phyloP scores from a whole-genome alignment of 2,329 filamentous ascomycete species.

The Colletotrichum musae region DNA sequence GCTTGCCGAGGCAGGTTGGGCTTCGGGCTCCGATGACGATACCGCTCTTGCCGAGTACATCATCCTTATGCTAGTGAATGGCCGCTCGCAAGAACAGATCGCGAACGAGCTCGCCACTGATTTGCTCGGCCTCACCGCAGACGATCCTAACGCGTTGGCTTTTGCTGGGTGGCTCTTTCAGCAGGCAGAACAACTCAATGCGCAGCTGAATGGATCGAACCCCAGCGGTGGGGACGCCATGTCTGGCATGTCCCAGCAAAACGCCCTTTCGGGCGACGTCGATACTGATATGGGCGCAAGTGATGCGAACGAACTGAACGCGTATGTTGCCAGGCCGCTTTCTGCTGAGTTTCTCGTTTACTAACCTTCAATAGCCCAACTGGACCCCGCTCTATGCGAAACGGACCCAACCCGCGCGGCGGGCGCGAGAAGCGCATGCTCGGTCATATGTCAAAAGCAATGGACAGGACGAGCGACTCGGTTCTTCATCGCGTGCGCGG shows the following conservation, averaged over 20 bases:
- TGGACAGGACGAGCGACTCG: constrained; percentile 84
- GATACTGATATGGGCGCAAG: constrained; percentile 82
- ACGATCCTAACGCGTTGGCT: constrained; percentile 85
- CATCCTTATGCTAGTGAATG: constrained; percentile 95
- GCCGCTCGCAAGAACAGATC: constrained; percentile 92
- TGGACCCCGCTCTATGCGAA: constrained; percentile 95
- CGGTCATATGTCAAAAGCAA: constrained; percentile 85
- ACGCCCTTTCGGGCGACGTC: constrained; percentile 59
- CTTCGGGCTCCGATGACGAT: constrained; percentile 81
- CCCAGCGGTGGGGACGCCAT: constrained; percentile 47
- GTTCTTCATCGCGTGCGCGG: constrained; percentile 85
- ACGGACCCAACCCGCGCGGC: constrained; percentile 69
- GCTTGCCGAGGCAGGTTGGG: constrained; percentile 94
- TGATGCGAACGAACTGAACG: constrained; percentile 65
- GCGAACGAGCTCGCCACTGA: constrained; percentile 90
- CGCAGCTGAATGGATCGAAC: constrained; percentile 70
- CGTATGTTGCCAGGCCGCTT: constrained; percentile 61
- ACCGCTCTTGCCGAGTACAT: constrained; percentile 95
- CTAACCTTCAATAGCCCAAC: constrained; percentile 80
- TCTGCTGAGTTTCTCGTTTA: constrained; percentile 35
- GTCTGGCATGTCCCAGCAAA: constrained; percentile 53
- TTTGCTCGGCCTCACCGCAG: constrained; percentile 83
- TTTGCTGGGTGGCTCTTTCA: constrained; percentile 97
- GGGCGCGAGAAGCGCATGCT: constrained; percentile 86
- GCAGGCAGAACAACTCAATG: constrained; percentile 79